Evolutionary conservation across 495 filamentous ascomycete genomes (phyloP).

Genomic region (Neurospora intermedia): DNA sequence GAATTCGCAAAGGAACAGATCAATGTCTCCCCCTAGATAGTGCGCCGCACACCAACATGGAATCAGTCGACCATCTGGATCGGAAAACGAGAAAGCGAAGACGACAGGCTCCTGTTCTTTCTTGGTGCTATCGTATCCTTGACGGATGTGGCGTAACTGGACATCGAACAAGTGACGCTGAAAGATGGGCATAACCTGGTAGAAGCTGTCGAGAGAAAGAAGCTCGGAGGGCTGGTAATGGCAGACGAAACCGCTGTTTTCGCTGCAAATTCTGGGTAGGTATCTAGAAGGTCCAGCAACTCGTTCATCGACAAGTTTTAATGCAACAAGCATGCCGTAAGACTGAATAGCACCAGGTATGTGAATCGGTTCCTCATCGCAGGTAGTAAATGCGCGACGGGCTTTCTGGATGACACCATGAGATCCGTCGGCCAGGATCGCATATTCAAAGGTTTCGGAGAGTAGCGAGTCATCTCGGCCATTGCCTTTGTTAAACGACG

Average conservation of each 20-base stretch:
- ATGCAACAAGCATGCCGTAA: slow-evolving; percentile 16
- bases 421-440: slow-evolving; percentile 8
- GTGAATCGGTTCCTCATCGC: slow-evolving; percentile 17
- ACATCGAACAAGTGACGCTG: slow-evolving; percentile 11
- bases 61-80: slow-evolving; percentile 10
- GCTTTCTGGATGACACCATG: slow-evolving; percentile 15
- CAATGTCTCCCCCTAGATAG: slow-evolving; percentile 8
- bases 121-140: slow-evolving; percentile 1
- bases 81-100: slow-evolving; percentile 14
- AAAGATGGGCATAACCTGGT: slow-evolving; percentile 13
- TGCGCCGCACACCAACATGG: slow-evolving; percentile 19
- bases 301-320: slow-evolving; percentile 8
- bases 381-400: slow-evolving; percentile 10
- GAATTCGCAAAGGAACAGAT: slow-evolving; percentile 19
- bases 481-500: background rate
- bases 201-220: slow-evolving; percentile 11
- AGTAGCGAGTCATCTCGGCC: slow-evolving; percentile 2
- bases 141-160: slow-evolving; percentile 8
- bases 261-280: slow-evolving; percentile 14
- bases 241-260: slow-evolving; percentile 11
- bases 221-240: slow-evolving; percentile 10
- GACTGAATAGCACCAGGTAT: slow-evolving; percentile 17
- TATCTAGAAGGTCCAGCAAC: slow-evolving; percentile 2
- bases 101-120: slow-evolving; percentile 13
- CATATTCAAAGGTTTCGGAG: slow-evolving; percentile 13